These are phyloP conservation scores for Metschnikowia rubicola DNA, from an alignment of 805 yeast species.

Conservation along the genomic window DNA sequence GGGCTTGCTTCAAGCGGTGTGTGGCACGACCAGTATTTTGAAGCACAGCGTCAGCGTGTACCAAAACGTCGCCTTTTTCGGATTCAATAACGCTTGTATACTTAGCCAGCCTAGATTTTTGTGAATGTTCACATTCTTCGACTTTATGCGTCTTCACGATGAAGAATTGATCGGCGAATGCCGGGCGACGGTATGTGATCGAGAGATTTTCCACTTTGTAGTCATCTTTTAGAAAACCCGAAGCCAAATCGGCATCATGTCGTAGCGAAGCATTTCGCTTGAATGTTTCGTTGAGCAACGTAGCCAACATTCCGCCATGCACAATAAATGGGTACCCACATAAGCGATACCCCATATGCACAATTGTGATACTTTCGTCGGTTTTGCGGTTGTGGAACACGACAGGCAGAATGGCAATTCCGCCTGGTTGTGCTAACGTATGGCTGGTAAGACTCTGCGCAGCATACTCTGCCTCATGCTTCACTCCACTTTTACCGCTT, in stretches of 20 bases:
- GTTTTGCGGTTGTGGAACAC: constrained; percentile 56
- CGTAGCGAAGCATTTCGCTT: constrained; percentile 50
- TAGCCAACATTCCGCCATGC: constrained; percentile 87
- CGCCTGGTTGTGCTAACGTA: constrained; percentile 72
- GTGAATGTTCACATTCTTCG: constrained; percentile 2
- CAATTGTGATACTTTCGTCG: constrained; percentile 59
- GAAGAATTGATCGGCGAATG: constrained; percentile 74
- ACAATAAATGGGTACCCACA: constrained; percentile 86
- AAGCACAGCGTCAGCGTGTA: constrained; percentile 52
- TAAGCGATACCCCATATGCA: constrained; percentile 73
- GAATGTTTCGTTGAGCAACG: constrained; percentile 73
- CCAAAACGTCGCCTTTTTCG: constrained; percentile 51
- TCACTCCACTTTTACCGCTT: background rate
- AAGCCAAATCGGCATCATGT: constrained; percentile 24
- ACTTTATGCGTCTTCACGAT: constrained; percentile 49
- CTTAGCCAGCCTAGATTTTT: constrained; percentile 15
- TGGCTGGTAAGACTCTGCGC: constrained; percentile 27
- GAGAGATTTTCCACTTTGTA: constrained; percentile 43
- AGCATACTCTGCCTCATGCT: constrained; percentile 10
- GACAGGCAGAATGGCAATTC: constrained; percentile 69
- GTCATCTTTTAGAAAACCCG: constrained; percentile 32
- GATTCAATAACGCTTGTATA: constrained; percentile 53
- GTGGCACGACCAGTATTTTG: constrained; percentile 15
- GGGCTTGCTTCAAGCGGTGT: background rate
- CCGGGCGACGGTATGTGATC: constrained; percentile 63